These are phyloP conservation scores for Epichloe hybrida DNA, from an alignment of 2,329 filamentous ascomycete species.

Conservation along the genomic window DNA sequence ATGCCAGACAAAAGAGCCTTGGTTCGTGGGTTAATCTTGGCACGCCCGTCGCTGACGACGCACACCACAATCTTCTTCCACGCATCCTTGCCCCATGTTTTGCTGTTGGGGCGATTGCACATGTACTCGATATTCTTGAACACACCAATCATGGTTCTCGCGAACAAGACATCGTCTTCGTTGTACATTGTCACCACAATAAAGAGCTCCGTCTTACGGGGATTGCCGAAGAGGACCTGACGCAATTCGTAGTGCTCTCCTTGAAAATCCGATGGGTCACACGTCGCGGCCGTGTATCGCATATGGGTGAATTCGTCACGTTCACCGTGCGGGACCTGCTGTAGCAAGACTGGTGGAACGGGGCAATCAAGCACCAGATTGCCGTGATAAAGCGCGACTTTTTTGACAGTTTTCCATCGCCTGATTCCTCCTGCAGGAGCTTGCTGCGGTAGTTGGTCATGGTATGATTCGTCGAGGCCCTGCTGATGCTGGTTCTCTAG, in stretches of 20 bases:
- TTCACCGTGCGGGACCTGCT: slow-evolving; percentile 79
- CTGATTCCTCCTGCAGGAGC: slow-evolving; percentile 43
- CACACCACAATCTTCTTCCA: slow-evolving; percentile 99
- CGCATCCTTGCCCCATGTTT: slow-evolving; percentile 95
- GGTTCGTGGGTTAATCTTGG: slow-evolving; percentile 89
- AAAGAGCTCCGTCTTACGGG: slow-evolving; percentile 85
- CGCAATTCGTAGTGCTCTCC: slow-evolving; percentile 82
- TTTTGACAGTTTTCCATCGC: slow-evolving; percentile 97
- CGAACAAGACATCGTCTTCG: slow-evolving; percentile 91
- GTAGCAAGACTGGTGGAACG: slow-evolving; percentile 75
- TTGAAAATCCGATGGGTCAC: slow-evolving; percentile 80
- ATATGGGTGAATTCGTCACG: slow-evolving; percentile 86
- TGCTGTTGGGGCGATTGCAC: slow-evolving; percentile 84
- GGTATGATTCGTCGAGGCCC: slow-evolving; percentile 27
- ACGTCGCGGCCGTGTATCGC: slow-evolving; percentile 90
- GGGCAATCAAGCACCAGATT: slow-evolving; percentile 96
- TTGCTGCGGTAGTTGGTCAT: slow-evolving; percentile 8
- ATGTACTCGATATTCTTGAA: slow-evolving; percentile 99
- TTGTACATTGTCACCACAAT: slow-evolving; percentile 99
- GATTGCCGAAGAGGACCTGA: slow-evolving; percentile 84
- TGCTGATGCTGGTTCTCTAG: slow-evolving; percentile 47
- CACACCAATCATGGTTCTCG: slow-evolving; percentile 88
- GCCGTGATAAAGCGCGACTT: slow-evolving; percentile 91
- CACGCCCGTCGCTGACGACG: slow-evolving; percentile 90
- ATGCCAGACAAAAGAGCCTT: slow-evolving; percentile 80